Percentiles rank a stretch among this genome's conserved stretches.
Conservation (phyloP, 371 early-diverging fungal genomes). For the Chytridium lagenaria region DNA sequence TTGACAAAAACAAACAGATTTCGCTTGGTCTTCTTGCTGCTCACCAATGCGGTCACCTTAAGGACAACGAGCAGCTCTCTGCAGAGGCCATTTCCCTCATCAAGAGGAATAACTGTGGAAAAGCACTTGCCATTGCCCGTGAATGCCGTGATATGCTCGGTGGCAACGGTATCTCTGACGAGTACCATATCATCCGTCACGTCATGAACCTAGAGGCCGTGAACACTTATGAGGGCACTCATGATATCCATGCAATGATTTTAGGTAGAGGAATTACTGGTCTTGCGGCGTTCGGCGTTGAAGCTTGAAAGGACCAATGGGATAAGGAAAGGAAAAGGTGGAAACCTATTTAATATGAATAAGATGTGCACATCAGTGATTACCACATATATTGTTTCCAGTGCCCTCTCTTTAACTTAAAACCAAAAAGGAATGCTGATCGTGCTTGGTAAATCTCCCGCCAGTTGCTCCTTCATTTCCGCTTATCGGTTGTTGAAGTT, state of each 20-base stretch:
- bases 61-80: slow-evolving; percentile 85
- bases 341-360: too few species aligned
- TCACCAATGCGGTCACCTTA: slow-evolving; percentile 92
- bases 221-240: slow-evolving; percentile 97
- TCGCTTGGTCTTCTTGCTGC: slow-evolving; percentile 89
- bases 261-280: slow-evolving; percentile 96
- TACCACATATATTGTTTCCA: too few species aligned
- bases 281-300: slow-evolving; percentile 56
- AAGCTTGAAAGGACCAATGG: neutral
- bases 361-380: too few species aligned
- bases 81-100: slow-evolving; percentile 97
- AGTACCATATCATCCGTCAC: slow-evolving; percentile 96
- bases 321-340: too few species aligned
- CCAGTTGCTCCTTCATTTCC: too few species aligned
- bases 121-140: slow-evolving; percentile 92
- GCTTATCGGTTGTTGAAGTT: too few species aligned
- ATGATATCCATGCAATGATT: slow-evolving; percentile 95
- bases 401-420: too few species aligned
- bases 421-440: too few species aligned
- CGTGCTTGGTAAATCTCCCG: too few species aligned
- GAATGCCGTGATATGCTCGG: slow-evolving; percentile 72
- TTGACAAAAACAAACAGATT: slow-evolving; percentile 58
- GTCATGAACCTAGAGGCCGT: slow-evolving; percentile 93
- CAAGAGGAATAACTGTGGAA: slow-evolving; percentile 96
- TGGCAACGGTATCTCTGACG: slow-evolving; percentile 94